These are phyloP conservation scores for Lichtheimia hyalospora DNA, from an alignment of 371 early-diverging fungal species.

Conservation along the genomic window DNA sequence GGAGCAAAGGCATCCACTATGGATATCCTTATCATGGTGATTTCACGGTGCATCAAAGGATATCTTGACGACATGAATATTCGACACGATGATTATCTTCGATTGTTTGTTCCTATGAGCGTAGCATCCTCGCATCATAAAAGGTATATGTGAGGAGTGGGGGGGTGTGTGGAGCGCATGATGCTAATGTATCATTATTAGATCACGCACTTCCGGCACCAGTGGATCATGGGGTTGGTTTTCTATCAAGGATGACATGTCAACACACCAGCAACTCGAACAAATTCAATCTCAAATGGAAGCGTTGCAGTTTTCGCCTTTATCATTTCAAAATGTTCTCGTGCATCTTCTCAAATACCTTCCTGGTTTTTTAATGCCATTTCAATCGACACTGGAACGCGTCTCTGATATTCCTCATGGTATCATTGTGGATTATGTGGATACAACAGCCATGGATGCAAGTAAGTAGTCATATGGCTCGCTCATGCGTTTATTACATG, in stretches of 20 bases:
- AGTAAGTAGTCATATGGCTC: too few relatives aligned
- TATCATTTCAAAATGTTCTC: constrained; percentile 11
- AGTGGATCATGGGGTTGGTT: constrained; percentile 38
- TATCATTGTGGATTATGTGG: constrained; percentile 39
- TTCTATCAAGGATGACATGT: constrained; percentile 30
- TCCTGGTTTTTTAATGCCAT: constrained; percentile 17
- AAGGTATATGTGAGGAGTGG: too few relatives aligned
- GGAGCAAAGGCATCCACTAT: constrained; percentile 23
- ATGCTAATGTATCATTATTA: too few relatives aligned
- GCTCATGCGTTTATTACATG: too few relatives aligned
- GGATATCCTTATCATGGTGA: constrained; percentile 35
- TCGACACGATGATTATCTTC: constrained; percentile 25
- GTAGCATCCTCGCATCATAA: too few relatives aligned
- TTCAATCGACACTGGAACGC: neutral
- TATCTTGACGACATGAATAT: constrained; percentile 23
- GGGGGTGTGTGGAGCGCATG: too few relatives aligned
- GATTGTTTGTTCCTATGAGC: constrained; percentile 28
- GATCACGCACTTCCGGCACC: too few relatives aligned
- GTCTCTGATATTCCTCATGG: constrained; percentile 27
- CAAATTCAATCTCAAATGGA: constrained; percentile 32
- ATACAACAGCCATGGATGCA: neutral
- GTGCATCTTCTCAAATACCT: constrained; percentile 12
- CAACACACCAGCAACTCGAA: constrained; percentile 18
- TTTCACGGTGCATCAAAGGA: constrained; percentile 24
- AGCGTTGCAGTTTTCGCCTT: constrained; percentile 23